phyloP scores from a whole-genome alignment of 192 early-diverging fungal genomes.

The Dissophora globulifera region DNA sequence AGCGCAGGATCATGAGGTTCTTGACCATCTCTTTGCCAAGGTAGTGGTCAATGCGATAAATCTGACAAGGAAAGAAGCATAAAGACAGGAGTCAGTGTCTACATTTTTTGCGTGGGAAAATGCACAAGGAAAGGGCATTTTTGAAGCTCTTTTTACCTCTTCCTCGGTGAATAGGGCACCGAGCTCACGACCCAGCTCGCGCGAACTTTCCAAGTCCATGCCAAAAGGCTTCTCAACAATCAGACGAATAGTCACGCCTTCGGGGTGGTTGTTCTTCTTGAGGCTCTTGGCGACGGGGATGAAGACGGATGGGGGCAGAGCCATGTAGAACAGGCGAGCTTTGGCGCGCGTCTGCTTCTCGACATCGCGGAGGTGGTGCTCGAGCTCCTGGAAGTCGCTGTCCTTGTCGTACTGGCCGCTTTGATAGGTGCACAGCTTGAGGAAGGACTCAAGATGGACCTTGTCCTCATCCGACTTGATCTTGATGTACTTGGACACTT shows the following conservation, averaged over 20 bases:
- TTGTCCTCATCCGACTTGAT: conserved; percentile 67
- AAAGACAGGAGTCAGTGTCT: too few relatives aligned
- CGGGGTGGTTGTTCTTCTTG: conserved; percentile 73
- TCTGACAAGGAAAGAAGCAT: conserved; percentile 57
- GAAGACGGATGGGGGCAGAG: conserved; percentile 95
- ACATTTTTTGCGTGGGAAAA: too few relatives aligned
- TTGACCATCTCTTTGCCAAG: conserved; percentile 99
- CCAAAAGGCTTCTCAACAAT: conserved; percentile 99
- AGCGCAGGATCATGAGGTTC: conserved; percentile 92
- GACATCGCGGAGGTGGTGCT: conserved; percentile 66
- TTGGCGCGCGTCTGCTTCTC: conserved; percentile 63
- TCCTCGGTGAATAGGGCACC: conserved; percentile 85
- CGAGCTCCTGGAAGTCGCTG: conserved; percentile 74
- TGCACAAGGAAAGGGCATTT: too few relatives aligned
- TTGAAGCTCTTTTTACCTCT: conserved; percentile 63
- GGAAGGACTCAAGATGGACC: conserved; percentile 68
- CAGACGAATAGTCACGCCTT: conserved; percentile 78
- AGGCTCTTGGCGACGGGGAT: conserved; percentile 83
- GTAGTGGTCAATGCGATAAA: conserved; percentile 99
- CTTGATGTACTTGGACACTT: conserved; percentile 79
- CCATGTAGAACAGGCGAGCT: conserved; percentile 94
- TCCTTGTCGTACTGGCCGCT: conserved; percentile 87
- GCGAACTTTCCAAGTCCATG: conserved; percentile 86
- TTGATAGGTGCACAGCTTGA: conserved; percentile 78
- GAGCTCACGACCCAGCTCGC: conserved; percentile 76